A percentile compares a stretch with the other conserved stretches of the same genome.
These are phyloP conservation scores for Cerioporus squamosus DNA, from an alignment of 1,284 basidiomycete species.

Conservation along the genomic window DNA sequence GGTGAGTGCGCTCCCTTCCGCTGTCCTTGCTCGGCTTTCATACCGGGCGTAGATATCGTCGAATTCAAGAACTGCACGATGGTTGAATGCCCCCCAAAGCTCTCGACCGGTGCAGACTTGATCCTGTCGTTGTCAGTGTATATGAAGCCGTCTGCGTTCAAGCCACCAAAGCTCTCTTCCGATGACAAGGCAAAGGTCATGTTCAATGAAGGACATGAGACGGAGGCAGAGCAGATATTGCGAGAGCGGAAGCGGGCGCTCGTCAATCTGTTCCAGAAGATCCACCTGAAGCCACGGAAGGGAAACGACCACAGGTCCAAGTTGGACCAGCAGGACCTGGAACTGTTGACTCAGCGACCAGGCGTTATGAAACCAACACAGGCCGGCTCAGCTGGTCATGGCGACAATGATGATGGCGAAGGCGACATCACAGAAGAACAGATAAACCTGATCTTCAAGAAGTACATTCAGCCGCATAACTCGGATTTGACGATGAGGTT, in stretches of 20 bases:
- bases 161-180: constrained; percentile 38
- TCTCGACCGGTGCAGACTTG: constrained; percentile 71
- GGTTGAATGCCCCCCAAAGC: constrained; percentile 69
- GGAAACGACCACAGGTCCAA: constrained; percentile 30
- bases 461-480: constrained; percentile 43
- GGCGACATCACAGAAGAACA: constrained; percentile 83
- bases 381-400: constrained; percentile 50
- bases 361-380: constrained; percentile 37
- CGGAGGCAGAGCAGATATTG: constrained; percentile 72
- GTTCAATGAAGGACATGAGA: constrained; percentile 78
- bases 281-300: constrained; percentile 59
- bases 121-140: constrained; percentile 74
- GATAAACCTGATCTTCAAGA: constrained; percentile 81
- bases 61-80: constrained; percentile 65
- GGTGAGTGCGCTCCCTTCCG: constrained; percentile 40
- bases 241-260: constrained; percentile 78
- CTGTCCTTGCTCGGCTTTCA: not conserved
- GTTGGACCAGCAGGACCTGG: constrained; percentile 46
- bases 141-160: constrained; percentile 69
- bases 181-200: constrained; percentile 42
- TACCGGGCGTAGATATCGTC: constrained; percentile 52
- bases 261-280: constrained; percentile 63
- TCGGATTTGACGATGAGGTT: not conserved
- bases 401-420: constrained; percentile 64
- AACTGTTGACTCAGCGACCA: constrained; percentile 39